Conservation (phyloP, 2,329 filamentous ascomycete species). For the Dryadomyces quercivorus region DNA sequence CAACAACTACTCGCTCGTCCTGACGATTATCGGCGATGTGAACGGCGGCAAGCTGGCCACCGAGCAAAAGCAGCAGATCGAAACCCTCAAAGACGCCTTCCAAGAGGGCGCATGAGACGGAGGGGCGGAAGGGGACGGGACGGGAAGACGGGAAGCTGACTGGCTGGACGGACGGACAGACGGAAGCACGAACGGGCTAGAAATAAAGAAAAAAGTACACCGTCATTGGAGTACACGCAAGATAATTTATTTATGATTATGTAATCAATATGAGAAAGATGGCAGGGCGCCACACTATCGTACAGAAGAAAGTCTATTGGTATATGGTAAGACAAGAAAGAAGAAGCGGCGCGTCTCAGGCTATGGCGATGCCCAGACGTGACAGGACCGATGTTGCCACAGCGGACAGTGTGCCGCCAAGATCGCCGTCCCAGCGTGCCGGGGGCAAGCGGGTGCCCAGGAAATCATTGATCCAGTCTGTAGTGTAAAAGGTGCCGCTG, state of each 20-base stretch:
- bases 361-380: background rate
- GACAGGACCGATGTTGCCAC: background rate
- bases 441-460: background rate
- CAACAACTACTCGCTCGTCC: constrained; percentile 92
- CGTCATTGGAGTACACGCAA: no score
- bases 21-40: constrained; percentile 77
- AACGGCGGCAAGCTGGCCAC: constrained; percentile 54
- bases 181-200: background rate
- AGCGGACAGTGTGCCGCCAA: background rate
- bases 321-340: background rate
- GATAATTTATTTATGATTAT: background rate
- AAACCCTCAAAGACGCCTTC: constrained; percentile 47
- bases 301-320: background rate
- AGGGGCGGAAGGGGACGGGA: background rate
- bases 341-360: background rate
- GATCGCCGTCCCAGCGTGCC: constrained; percentile 4
- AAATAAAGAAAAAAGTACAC: background rate
- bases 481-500: no score
- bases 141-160: background rate
- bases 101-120: constrained; percentile 29
- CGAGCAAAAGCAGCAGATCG: constrained; percentile 68
- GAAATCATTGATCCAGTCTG: no score
- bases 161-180: no score
- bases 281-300: background rate
- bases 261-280: background rate